phyloP scores from a whole-genome alignment of 2,329 filamentous ascomycete species.

The Colletotrichum trifolii region DNA sequence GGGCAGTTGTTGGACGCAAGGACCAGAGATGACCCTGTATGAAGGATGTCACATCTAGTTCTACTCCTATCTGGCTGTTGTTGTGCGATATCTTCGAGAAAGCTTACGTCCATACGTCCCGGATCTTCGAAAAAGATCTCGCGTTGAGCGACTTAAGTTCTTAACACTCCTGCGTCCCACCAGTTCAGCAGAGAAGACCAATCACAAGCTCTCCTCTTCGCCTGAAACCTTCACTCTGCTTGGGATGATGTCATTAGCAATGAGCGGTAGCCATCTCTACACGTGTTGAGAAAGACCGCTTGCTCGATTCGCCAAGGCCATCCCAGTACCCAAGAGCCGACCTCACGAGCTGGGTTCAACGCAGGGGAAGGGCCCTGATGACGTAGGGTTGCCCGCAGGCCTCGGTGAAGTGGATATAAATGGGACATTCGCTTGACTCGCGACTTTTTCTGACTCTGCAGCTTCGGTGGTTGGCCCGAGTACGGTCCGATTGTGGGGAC shows the following conservation, averaged over 20 bases:
- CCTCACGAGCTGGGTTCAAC: slow-evolving; percentile 17
- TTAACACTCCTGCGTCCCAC: slow-evolving; percentile 5
- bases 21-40: neutral
- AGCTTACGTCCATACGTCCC: too few relatives aligned
- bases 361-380: slow-evolving; percentile 8
- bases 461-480: slow-evolving; percentile 22
- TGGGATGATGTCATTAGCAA: slow-evolving; percentile 34
- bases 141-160: slow-evolving; percentile 1
- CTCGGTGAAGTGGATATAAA: slow-evolving; percentile 16
- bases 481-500: slow-evolving; percentile 18
- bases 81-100: neutral
- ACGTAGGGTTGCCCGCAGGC: slow-evolving; percentile 8
- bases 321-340: slow-evolving; percentile 2
- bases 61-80: neutral
- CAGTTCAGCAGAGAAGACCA: neutral
- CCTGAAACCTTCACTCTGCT: slow-evolving; percentile 19
- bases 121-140: neutral
- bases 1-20: neutral
- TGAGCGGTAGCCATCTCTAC: slow-evolving; percentile 12
- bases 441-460: slow-evolving; percentile 9
- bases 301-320: slow-evolving; percentile 7
- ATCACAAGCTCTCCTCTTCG: slow-evolving; percentile 1
- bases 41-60: too few relatives aligned
- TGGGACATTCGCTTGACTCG: slow-evolving; percentile 13
- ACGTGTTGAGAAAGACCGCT: slow-evolving; percentile 14